These are phyloP conservation scores for Zygotorulaspora sp. DNA, from an alignment of 805 yeast species.

Conservation along the genomic window DNA sequence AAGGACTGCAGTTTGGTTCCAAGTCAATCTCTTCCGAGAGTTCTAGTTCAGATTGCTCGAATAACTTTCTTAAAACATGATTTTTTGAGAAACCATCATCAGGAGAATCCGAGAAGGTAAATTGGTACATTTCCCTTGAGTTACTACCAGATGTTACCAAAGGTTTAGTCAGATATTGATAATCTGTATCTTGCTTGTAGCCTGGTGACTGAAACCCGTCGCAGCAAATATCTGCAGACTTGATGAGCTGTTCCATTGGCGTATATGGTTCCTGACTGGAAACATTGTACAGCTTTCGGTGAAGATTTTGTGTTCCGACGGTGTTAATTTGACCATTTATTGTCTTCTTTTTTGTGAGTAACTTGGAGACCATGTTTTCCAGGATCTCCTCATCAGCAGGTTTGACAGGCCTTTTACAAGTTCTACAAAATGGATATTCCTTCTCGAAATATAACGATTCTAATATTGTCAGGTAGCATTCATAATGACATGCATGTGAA, in stretches of 20 bases:
- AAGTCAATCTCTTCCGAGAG: neutral
- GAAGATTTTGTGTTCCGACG: constrained; percentile 21
- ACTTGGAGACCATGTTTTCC: constrained; percentile 25
- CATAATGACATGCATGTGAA: constrained; percentile 42
- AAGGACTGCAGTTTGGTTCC: neutral
- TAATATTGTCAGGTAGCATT: constrained; percentile 39
- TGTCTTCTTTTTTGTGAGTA: constrained; percentile 10
- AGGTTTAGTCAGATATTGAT: neutral
- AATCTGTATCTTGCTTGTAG: neutral
- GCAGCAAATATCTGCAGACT: constrained; percentile 29
- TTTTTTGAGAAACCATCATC: neutral
- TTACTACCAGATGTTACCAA: neutral
- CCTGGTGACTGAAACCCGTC: constrained; percentile 23
- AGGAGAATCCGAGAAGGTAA: neutral
- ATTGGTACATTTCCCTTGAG: neutral
- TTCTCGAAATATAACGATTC: constrained; percentile 15
- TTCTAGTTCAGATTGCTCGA: neutral
- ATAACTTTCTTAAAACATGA: no score
- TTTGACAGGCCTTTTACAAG: constrained; percentile 24
- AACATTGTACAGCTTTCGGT: constrained; percentile 12
- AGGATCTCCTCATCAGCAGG: constrained; percentile 31
- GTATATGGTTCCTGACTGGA: constrained; percentile 18
- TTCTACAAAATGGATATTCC: constrained; percentile 27
- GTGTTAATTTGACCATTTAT: constrained; percentile 1
- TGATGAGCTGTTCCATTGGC: constrained; percentile 30